These are phyloP conservation scores for Gossypium raimondii DNA, from an alignment of 345 rosid species.

Conservation along the genomic window DNA sequence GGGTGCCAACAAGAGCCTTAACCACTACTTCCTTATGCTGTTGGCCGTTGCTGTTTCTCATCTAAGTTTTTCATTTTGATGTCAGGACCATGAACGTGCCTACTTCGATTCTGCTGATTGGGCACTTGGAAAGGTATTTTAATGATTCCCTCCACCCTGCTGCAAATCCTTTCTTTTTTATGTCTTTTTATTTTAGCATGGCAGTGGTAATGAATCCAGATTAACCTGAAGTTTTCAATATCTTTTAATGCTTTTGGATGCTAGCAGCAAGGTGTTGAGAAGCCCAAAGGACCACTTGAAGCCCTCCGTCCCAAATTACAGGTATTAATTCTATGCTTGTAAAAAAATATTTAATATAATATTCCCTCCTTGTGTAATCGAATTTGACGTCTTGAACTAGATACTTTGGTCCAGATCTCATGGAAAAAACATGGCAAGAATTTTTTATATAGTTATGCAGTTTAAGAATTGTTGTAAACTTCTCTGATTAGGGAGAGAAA, in stretches of 20 bases:
- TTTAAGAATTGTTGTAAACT: constrained; percentile 4
- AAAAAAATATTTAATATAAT: not conserved
- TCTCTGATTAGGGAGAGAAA: constrained; percentile 2
- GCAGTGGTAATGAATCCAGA: not conserved
- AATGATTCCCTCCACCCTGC: not conserved
- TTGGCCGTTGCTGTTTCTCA: constrained; percentile 7
- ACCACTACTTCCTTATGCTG: too few species aligned
- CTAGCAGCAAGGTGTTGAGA: constrained; percentile 93
- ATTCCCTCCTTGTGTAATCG: not conserved
- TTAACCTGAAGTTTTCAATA: constrained; percentile 17
- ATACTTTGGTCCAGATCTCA: not conserved
- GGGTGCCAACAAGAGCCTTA: too few species aligned
- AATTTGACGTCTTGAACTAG: not conserved
- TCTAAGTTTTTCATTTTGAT: constrained; percentile 20
- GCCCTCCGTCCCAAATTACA: constrained; percentile 99
- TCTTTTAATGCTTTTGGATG: constrained; percentile 11
- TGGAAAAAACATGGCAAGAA: not conserved
- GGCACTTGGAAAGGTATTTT: constrained; percentile 97
- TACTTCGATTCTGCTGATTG: constrained; percentile 99
- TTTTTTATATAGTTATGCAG: not conserved
- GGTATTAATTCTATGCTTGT: constrained; percentile 37
- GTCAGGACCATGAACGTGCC: constrained; percentile 94
- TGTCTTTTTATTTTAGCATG: constrained; percentile 14
- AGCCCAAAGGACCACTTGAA: constrained; percentile 99
- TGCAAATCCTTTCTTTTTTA: not conserved